Evolutionary conservation across 345 rosid species (phyloP).

Genomic region (Gossypium ekmanianum): DNA sequence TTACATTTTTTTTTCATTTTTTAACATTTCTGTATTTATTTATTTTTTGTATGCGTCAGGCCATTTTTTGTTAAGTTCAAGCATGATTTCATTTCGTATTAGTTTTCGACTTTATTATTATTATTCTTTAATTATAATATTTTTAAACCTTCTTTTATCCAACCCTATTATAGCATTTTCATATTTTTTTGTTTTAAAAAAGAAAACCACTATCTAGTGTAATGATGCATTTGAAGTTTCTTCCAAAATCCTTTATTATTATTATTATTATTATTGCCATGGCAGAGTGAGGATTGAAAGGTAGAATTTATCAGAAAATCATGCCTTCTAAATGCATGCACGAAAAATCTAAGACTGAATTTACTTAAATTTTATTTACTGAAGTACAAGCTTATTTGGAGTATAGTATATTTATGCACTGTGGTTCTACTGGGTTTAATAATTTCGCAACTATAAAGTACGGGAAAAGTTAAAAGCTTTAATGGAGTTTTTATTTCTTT

Average conservation of each 20-base stretch:
- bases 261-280: not conserved
- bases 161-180: not conserved
- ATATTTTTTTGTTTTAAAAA: not conserved
- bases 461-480: not conserved
- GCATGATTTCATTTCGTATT: not conserved
- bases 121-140: not conserved
- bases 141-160: not conserved
- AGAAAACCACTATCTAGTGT: not conserved
- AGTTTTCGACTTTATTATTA: not conserved
- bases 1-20: too few species aligned
- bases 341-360: not conserved
- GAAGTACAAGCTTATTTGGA: not conserved
- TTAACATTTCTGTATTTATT: not conserved
- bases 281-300: not conserved
- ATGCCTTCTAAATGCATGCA: not conserved
- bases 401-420: not conserved
- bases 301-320: not conserved
- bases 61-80: not conserved
- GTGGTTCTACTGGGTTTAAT: slow-evolving; percentile 1
- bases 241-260: not conserved
- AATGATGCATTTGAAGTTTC: not conserved
- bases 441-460: not conserved
- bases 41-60: not conserved
- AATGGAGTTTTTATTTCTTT: not conserved
- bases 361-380: not conserved